A percentile compares a stretch with the other conserved stretches of the same genome.
Evolutionary conservation across 2,329 filamentous ascomycete species (phyloP).

Genomic region (Fusarium sp.): DNA sequence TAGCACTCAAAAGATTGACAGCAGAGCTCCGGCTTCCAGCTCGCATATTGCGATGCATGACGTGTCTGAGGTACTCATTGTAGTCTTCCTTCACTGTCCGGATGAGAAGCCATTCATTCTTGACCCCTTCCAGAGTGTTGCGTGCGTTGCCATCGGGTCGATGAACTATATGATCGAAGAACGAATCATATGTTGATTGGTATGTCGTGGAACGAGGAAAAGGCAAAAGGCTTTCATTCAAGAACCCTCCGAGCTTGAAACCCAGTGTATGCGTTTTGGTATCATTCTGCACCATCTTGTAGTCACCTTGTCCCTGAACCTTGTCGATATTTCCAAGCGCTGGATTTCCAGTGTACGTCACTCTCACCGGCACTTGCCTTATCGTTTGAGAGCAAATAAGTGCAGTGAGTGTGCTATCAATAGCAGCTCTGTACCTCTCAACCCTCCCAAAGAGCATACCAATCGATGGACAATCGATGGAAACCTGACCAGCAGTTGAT

Average conservation of each 20-base stretch:
- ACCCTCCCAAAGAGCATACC: background rate
- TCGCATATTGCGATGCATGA: background rate
- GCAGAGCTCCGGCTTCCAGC: background rate
- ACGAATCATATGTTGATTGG: background rate
- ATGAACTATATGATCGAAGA: background rate
- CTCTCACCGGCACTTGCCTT: background rate
- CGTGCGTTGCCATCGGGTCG: background rate
- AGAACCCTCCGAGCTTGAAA: background rate
- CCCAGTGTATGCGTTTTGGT: background rate
- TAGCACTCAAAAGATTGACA: background rate
- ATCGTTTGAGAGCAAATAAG: slow-evolving; percentile 1
- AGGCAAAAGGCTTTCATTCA: background rate
- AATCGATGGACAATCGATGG: background rate
- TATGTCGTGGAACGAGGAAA: background rate
- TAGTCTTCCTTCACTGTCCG: background rate
- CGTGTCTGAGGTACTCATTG: background rate
- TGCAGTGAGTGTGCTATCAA: background rate
- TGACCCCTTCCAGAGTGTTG: background rate
- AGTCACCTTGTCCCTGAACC: background rate
- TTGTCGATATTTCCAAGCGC: background rate
- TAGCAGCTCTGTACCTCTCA: too few relatives aligned
- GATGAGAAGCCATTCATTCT: background rate
- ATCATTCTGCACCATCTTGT: background rate
- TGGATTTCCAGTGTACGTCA: background rate
- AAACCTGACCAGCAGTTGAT: background rate